Conservation (phyloP, 805 yeast genomes). For the Maudiozyma serrabonitensis region DNA sequence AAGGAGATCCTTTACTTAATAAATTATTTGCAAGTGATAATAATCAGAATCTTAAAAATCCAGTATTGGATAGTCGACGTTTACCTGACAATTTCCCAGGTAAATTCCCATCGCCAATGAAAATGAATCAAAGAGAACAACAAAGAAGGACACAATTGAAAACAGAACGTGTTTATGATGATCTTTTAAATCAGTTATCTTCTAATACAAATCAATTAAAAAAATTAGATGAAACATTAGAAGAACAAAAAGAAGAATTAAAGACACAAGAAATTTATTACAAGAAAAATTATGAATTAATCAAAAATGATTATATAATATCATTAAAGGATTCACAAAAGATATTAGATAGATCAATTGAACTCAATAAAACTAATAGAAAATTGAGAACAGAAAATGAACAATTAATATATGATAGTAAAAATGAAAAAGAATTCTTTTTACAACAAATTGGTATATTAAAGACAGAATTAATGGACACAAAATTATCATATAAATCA, state of each 20-base stretch:
- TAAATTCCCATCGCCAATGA: constrained; percentile 24
- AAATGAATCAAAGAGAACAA: neutral
- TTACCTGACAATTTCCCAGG: constrained; percentile 16
- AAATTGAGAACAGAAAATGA: constrained; percentile 3
- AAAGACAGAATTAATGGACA: neutral
- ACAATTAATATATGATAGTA: neutral
- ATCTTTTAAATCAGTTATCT: constrained; percentile 19
- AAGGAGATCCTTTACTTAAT: constrained; percentile 19
- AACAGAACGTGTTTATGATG: constrained; percentile 7
- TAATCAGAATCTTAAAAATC: neutral
- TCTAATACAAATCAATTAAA: constrained; percentile 8
- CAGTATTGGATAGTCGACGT: neutral
- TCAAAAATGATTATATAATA: constrained; percentile 9
- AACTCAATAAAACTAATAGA: constrained; percentile 7
- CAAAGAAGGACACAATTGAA: neutral
- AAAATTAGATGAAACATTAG: constrained; percentile 9
- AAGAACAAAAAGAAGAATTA: constrained; percentile 5
- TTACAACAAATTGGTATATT: neutral
- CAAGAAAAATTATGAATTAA: constrained; percentile 19
- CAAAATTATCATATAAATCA: neutral
- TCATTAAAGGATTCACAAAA: constrained; percentile 3
- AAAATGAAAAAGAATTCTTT: neutral
- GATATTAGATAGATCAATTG: constrained; percentile 1
- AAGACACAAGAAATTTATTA: constrained; percentile 9
- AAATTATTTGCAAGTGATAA: constrained; percentile 11